Evolutionary conservation across 2,329 filamentous ascomycete species (phyloP).

Genomic region (Calonectria leucothoes): DNA sequence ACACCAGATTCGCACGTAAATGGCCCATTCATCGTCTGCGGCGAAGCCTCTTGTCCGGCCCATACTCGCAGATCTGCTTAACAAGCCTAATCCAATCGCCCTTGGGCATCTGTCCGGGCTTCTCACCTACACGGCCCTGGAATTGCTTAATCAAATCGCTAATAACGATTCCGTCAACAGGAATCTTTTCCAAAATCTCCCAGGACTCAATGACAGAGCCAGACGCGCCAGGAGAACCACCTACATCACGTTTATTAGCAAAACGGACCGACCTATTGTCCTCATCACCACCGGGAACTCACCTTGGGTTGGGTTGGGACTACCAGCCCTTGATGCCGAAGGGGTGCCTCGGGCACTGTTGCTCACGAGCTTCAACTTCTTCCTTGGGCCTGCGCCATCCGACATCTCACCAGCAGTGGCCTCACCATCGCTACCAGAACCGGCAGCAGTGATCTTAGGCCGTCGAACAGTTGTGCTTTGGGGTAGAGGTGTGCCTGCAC

Average conservation of each 20-base stretch:
- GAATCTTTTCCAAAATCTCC: constrained; percentile 67
- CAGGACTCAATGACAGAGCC: constrained; percentile 56
- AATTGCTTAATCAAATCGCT: constrained; percentile 66
- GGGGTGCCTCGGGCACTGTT: constrained; percentile 63
- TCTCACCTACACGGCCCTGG: constrained; percentile 62
- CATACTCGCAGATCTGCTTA: constrained; percentile 65
- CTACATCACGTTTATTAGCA: constrained; percentile 34
- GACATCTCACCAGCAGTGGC: constrained; percentile 76
- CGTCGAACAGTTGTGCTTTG: constrained; percentile 52
- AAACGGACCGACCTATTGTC: background rate
- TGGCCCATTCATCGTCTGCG: constrained; percentile 49
- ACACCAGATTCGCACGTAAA: constrained; percentile 7
- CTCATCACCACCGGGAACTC: constrained; percentile 33
- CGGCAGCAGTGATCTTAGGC: constrained; percentile 60
- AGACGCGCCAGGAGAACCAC: constrained; percentile 47
- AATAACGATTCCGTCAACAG: constrained; percentile 66
- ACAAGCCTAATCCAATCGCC: constrained; percentile 70
- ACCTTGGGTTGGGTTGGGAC: constrained; percentile 61
- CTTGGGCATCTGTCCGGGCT: constrained; percentile 62
- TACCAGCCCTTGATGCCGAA: constrained; percentile 70
- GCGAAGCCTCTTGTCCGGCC: constrained; percentile 64
- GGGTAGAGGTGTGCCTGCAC: constrained; percentile 66
- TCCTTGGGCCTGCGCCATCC: constrained; percentile 62
- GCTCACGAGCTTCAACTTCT: constrained; percentile 65
- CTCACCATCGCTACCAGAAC: constrained; percentile 78